Percentiles rank a stretch among this genome's conserved stretches.
These are phyloP conservation scores for Austroboletus novae-zelandiae DNA, from an alignment of 1,284 basidiomycete species.

Conservation along the genomic window DNA sequence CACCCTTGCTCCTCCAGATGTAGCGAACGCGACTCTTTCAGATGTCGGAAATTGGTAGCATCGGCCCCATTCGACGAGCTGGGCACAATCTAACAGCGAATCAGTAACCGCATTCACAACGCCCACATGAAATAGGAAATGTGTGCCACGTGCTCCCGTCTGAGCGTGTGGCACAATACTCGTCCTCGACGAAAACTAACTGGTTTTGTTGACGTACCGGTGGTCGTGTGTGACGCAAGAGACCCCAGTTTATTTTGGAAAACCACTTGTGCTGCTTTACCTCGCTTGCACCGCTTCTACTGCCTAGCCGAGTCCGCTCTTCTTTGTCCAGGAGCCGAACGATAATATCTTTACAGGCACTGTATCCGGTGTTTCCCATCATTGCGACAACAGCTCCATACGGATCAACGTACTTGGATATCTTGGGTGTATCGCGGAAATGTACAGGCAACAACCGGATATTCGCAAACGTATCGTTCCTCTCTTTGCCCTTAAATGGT, in stretches of 20 bases:
- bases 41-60: constrained; percentile 86
- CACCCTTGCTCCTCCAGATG: constrained; percentile 74
- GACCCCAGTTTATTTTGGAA: constrained; percentile 92
- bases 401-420: constrained; percentile 66
- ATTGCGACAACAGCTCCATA: constrained; percentile 1
- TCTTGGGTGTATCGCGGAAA: constrained; percentile 85
- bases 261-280: constrained; percentile 99
- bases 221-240: constrained; percentile 89
- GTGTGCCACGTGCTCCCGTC: constrained; percentile 11
- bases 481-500: constrained; percentile 95
- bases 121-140: constrained; percentile 10
- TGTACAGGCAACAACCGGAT: constrained; percentile 86
- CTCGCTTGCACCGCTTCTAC: constrained; percentile 93
- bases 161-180: neutral
- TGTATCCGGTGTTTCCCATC: constrained; percentile 32
- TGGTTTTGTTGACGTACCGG: constrained; percentile 61
- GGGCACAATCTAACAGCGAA: constrained; percentile 70
- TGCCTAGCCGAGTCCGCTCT: constrained; percentile 86
- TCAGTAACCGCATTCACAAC: constrained; percentile 20
- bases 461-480: constrained; percentile 95
- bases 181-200: constrained; percentile 9
- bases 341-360: constrained; percentile 86
- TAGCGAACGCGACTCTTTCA: constrained; percentile 88
- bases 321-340: constrained; percentile 91
- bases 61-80: constrained; percentile 80